Percentiles rank a stretch among this genome's conserved stretches.
Conservation (phyloP, 371 early-diverging fungal species). For the Mucor plumbeus region DNA sequence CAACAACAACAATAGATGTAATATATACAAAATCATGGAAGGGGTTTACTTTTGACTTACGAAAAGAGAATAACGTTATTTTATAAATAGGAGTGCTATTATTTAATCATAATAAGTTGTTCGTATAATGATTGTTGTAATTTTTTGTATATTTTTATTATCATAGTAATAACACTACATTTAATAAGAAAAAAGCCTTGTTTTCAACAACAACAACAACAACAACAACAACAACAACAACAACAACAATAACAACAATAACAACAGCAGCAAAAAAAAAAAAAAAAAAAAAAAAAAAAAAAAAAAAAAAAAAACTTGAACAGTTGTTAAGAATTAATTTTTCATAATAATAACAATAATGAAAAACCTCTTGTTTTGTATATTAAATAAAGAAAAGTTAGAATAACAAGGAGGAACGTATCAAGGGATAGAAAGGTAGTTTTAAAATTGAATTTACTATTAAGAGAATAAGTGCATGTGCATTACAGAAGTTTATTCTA, state of each 20-base stretch:
- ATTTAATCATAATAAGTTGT: not conserved
- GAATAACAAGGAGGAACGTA: not conserved
- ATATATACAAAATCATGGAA: not conserved
- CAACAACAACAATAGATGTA: not conserved
- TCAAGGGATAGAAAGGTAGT: not conserved
- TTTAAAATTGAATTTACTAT: slow-evolving; percentile 1
- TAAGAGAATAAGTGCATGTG: slow-evolving; percentile 1
- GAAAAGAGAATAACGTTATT: not conserved
- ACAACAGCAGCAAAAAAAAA: no score
- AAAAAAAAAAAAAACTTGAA: not conserved
- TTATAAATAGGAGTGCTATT: not conserved
- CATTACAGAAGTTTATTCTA: slow-evolving; percentile 3
- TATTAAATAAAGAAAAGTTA: not conserved
- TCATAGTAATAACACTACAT: no score
- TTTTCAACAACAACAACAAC: not conserved
- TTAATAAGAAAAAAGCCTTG: not conserved
- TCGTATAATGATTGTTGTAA: not conserved
- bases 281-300: no score
- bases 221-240: not conserved
- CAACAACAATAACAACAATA: no score
- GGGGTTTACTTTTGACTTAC: not conserved
- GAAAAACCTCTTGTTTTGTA: no score
- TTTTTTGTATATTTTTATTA: no score
- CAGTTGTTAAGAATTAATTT: not conserved
- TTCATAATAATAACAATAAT: not conserved